Evolutionary conservation across 352 stramenopile genomes (phyloP).

Genomic region (Globisporangium cylindrosporum): DNA sequence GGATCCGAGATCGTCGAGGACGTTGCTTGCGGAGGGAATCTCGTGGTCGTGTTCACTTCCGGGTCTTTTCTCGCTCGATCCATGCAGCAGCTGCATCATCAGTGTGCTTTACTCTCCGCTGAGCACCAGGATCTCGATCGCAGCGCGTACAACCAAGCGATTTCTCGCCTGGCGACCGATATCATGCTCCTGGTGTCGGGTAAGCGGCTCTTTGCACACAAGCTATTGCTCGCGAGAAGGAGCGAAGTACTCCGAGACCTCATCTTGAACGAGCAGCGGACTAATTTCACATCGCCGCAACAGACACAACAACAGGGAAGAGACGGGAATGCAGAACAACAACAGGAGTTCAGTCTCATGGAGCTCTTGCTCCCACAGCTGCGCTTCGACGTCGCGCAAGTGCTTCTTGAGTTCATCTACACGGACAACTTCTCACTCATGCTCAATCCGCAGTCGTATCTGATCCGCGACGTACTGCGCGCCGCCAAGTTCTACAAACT

Average conservation of each 20-base stretch:
- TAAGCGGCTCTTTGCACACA: slow-evolving; percentile 40
- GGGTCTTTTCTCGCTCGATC: slow-evolving; percentile 47
- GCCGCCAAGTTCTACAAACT: slow-evolving; percentile 46
- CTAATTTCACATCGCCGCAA: background rate
- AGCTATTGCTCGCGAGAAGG: slow-evolving; percentile 54
- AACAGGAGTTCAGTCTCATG: slow-evolving; percentile 13
- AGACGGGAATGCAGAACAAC: background rate
- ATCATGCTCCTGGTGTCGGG: slow-evolving; percentile 50
- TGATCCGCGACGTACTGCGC: slow-evolving; percentile 58
- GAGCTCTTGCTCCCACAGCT: slow-evolving; percentile 53
- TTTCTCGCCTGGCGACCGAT: slow-evolving; percentile 22
- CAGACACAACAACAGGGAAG: background rate
- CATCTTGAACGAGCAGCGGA: slow-evolving; percentile 49
- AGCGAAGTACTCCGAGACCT: slow-evolving; percentile 51
- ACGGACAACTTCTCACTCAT: slow-evolving; percentile 57
- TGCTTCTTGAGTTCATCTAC: slow-evolving; percentile 74
- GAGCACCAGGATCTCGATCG: slow-evolving; percentile 10
- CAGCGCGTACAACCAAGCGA: background rate
- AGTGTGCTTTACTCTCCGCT: slow-evolving; percentile 11
- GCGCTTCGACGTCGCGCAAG: slow-evolving; percentile 44
- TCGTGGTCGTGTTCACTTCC: slow-evolving; percentile 45
- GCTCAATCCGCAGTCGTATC: slow-evolving; percentile 42
- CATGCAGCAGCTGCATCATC: slow-evolving; percentile 32
- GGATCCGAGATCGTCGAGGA: slow-evolving; percentile 34
- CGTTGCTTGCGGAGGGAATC: slow-evolving; percentile 48